phyloP scores from a whole-genome alignment of 164 flowering plant species.

The Tetracentron sinense region DNA sequence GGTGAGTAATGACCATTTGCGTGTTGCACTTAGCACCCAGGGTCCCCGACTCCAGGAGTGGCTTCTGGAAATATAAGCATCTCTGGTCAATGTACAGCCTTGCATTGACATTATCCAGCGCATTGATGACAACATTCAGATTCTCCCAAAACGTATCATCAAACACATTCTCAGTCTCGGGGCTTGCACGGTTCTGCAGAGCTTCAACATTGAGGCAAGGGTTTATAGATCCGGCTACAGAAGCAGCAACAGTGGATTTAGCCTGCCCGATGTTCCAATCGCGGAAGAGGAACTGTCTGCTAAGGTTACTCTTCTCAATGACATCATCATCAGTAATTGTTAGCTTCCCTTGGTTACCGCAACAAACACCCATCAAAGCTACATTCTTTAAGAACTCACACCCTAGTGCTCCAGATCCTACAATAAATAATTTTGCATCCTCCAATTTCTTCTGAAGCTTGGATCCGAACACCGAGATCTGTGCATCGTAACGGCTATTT shows the following conservation, averaged over 20 bases:
- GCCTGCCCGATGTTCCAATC: slow-evolving; percentile 97
- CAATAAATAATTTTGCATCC: slow-evolving; percentile 64
- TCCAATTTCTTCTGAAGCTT: slow-evolving; percentile 80
- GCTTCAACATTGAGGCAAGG: slow-evolving; percentile 61
- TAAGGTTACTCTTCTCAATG: slow-evolving; percentile 89
- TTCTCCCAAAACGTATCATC: slow-evolving; percentile 84
- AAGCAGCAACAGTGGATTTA: slow-evolving; percentile 86
- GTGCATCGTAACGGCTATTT: slow-evolving; percentile 81
- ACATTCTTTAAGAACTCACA: slow-evolving; percentile 83
- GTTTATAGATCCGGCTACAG: slow-evolving; percentile 64
- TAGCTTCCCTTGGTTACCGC: slow-evolving; percentile 57
- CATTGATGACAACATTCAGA: slow-evolving; percentile 65
- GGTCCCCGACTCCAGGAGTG: slow-evolving; percentile 87
- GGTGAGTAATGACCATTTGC: slow-evolving; percentile 88
- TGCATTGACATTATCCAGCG: slow-evolving; percentile 84
- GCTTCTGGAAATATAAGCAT: slow-evolving; percentile 86
- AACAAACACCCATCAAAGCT: slow-evolving; percentile 79
- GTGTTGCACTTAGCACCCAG: slow-evolving; percentile 92
- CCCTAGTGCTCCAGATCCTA: slow-evolving; percentile 93
- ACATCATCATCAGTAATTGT: slow-evolving; percentile 91
- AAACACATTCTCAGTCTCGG: slow-evolving; percentile 81
- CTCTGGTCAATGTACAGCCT: slow-evolving; percentile 80
- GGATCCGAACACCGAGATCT: slow-evolving; percentile 80
- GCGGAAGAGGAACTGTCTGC: slow-evolving; percentile 86
- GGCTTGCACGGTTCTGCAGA: slow-evolving; percentile 74